These are phyloP conservation scores for Mediolabrus comicus DNA, from an alignment of 108 stramenopile species.

Conservation along the genomic window DNA sequence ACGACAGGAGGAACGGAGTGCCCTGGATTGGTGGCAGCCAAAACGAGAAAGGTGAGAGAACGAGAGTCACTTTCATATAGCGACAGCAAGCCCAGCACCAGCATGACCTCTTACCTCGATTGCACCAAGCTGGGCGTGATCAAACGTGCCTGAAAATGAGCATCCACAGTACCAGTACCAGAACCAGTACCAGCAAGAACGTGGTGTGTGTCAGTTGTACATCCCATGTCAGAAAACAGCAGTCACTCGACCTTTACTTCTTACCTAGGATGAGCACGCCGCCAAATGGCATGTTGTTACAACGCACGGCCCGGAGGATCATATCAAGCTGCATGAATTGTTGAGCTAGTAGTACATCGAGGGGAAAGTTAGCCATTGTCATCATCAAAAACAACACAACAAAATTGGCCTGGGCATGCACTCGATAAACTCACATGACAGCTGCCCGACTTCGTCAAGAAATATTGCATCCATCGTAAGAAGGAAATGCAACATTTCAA, in stretches of 20 bases:
- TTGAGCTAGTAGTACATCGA: neutral
- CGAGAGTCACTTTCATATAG: too few relatives aligned
- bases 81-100: too few relatives aligned
- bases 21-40: too few relatives aligned
- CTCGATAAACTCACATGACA: neutral
- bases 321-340: slow-evolving; percentile 14
- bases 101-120: slow-evolving; percentile 2
- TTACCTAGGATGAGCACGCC: slow-evolving; percentile 22
- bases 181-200: too few relatives aligned
- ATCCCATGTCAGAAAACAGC: too few relatives aligned
- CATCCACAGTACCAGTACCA: too few relatives aligned
- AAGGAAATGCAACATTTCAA: neutral
- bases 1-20: neutral
- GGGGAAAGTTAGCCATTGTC: too few relatives aligned
- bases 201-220: too few relatives aligned
- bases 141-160: slow-evolving; percentile 8
- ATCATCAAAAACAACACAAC: too few relatives aligned
- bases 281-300: slow-evolving; percentile 12
- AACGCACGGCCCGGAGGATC: slow-evolving; percentile 1
- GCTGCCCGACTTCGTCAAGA: slow-evolving; percentile 17
- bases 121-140: slow-evolving; percentile 14
- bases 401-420: too few relatives aligned
- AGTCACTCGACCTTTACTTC: too few relatives aligned
- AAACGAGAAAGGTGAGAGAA: too few relatives aligned
- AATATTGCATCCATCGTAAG: slow-evolving; percentile 18